phyloP scores from a whole-genome alignment of 208 protist genomes.

The Herpetomonas samuelpessoai region DNA sequence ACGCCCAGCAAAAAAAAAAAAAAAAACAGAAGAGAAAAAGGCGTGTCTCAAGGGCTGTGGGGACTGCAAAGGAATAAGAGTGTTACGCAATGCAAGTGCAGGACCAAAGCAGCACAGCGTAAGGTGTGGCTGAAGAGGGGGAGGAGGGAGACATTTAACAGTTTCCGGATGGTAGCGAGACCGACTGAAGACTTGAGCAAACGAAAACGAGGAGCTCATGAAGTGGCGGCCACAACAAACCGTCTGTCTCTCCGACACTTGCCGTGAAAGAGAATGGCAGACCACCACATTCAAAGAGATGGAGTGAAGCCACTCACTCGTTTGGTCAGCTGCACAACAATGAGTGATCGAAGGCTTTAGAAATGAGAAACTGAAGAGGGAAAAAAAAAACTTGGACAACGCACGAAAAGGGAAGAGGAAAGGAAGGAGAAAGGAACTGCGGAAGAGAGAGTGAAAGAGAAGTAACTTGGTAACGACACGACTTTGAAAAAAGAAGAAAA shows the following conservation, averaged over 20 bases:
- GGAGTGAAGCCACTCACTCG: neutral
- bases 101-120: no score
- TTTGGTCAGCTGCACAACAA: neutral
- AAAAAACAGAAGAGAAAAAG: neutral
- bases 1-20: neutral
- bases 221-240: neutral
- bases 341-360: no score
- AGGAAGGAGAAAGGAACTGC: no score
- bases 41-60: no score
- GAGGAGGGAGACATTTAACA: no score
- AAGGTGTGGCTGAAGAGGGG: no score
- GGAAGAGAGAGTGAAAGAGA: conserved; percentile 4
- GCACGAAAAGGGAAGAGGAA: conserved; percentile 3
- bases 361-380: neutral
- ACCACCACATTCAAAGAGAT: neutral
- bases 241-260: no score
- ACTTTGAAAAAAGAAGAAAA: neutral
- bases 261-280: no score
- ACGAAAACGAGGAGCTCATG: neutral
- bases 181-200: no score
- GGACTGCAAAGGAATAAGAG: no score
- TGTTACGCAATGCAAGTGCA: no score
- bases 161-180: no score
- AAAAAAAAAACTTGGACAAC: neutral
- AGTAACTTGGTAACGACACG: neutral